Percentiles rank a stretch among this genome's conserved stretches.
Conservation (phyloP, 129 eudicot species). For the Pittosporum tobira region DNA sequence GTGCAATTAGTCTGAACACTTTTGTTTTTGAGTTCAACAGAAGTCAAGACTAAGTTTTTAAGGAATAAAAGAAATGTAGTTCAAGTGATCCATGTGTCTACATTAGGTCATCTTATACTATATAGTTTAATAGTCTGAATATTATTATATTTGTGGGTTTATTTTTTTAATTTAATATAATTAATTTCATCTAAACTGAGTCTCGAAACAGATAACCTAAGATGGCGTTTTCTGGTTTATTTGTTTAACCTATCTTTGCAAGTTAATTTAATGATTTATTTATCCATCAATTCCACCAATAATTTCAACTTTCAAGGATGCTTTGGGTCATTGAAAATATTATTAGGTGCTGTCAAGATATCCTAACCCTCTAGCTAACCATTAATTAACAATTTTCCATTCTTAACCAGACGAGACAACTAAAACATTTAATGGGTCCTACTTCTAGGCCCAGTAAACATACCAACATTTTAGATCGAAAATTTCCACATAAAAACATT, state of each 20-base stretch:
- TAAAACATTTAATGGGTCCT: no score
- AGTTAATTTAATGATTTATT: constrained; percentile 11
- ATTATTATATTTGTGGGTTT: background rate
- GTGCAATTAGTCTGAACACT: constrained; percentile 30
- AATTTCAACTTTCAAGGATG: constrained; percentile 19
- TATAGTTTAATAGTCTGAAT: constrained; percentile 12
- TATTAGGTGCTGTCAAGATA: no score
- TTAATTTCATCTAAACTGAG: constrained; percentile 13
- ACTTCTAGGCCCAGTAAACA: no score
- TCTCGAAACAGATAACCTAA: constrained; percentile 44
- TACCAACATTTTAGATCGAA: no score
- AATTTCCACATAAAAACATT: no score
- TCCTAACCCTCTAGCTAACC: background rate
- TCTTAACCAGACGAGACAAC: no score
- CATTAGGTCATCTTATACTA: constrained; percentile 30
- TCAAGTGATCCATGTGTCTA: constrained; percentile 22
- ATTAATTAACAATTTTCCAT: no score
- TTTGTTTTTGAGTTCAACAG: constrained; percentile 26
- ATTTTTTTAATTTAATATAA: constrained; percentile 4
- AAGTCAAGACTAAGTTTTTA: constrained; percentile 30
- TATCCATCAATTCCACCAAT: constrained; percentile 1
- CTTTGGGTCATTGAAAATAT: background rate
- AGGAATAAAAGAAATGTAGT: constrained; percentile 30
- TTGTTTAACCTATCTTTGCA: constrained; percentile 25
- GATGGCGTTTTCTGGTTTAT: constrained; percentile 22